phyloP scores from a whole-genome alignment of 1,284 basidiomycete species.

The Cutaneotrichosporon dermatis region DNA sequence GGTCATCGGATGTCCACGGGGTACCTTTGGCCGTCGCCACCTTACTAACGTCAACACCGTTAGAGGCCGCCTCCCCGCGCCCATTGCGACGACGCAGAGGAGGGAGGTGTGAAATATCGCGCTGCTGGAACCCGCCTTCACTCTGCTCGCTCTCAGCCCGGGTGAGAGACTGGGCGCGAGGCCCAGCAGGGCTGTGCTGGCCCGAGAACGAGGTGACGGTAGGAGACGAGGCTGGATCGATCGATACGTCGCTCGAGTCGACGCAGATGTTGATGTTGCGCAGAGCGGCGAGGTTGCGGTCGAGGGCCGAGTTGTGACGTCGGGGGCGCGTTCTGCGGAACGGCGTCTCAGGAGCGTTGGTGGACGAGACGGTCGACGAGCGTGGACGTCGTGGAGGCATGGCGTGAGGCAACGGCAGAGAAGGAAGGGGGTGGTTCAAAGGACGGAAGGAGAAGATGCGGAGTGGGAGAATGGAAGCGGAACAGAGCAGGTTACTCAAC shows the following conservation, averaged over 20 bases:
- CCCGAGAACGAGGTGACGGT: not conserved
- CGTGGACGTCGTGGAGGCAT: not conserved
- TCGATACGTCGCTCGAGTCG: conserved; percentile 3
- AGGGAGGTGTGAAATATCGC: not conserved
- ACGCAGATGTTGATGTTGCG: not conserved
- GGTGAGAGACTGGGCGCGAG: not conserved
- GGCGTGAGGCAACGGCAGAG: too few relatives aligned
- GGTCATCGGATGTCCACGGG: conserved; percentile 4
- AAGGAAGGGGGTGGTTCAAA: too few relatives aligned
- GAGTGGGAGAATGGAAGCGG: not conserved
- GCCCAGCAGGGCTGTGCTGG: not conserved
- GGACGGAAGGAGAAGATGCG: not conserved
- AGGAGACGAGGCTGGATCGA: not conserved
- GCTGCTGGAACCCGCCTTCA: not conserved
- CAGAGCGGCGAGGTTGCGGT: not conserved
- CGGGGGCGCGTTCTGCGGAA: not conserved
- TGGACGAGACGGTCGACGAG: not conserved
- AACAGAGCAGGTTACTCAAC: not conserved
- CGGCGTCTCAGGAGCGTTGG: not conserved
- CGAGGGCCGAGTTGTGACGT: not conserved
- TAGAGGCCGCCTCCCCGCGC: too few relatives aligned
- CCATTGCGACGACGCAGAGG: not conserved
- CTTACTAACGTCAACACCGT: not conserved
- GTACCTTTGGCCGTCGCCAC: not conserved
- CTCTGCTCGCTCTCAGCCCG: not conserved